Evolutionary conservation across 495 filamentous ascomycete genomes (phyloP), one percentile per base, ranked within the genome.

Genomic region (Hypomontagnella monticulosa): DNA sequence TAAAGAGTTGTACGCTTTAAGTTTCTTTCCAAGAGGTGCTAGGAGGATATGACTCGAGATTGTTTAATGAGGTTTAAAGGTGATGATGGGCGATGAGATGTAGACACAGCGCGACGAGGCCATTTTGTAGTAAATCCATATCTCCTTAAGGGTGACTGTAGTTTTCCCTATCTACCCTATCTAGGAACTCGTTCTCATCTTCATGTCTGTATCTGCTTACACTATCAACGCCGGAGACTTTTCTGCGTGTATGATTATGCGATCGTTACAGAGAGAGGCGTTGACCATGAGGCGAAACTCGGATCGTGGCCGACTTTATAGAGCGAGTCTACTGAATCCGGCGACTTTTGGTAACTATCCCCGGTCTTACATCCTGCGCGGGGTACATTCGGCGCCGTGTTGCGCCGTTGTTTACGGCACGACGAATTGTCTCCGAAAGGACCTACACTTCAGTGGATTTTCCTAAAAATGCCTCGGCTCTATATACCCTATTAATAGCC

Each of bases 361-460:
- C 14, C 11, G 32, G 12, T 23, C n/a, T n/a, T 34, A 41, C 6
- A 33, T 50, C 33, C 54, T 38, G 23, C 20, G 37, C 19, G 41
- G 34, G 12, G 16, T 47, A 32, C 12, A 51, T 16, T 62, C 64
- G 58, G 64, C 30, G 37, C 46, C 40, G 38, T 47, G 41, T 62
- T 62, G 44, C 10, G 4, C 64, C 64, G 58, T 42, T 3, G 2
- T 48, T 27, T 27, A 6, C 23, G 23, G 23, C 23, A 6, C 6
- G 6, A 27, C 4, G 34, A 46, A 32, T 60, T 57, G 57, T 67
- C 43, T 67, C 63, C 57, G 57, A 27, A 27, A 46, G 41, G 20
- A 7, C 15, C 30, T 27, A 27, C 3, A 27, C 23, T 27, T 6
- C 3, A 3, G 23, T 27, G 6, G 23, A 27, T 3, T 27, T 27